Base-by-base conservation (phyloP, 805 yeast species). In the Kuraishia hungarica region DNA sequence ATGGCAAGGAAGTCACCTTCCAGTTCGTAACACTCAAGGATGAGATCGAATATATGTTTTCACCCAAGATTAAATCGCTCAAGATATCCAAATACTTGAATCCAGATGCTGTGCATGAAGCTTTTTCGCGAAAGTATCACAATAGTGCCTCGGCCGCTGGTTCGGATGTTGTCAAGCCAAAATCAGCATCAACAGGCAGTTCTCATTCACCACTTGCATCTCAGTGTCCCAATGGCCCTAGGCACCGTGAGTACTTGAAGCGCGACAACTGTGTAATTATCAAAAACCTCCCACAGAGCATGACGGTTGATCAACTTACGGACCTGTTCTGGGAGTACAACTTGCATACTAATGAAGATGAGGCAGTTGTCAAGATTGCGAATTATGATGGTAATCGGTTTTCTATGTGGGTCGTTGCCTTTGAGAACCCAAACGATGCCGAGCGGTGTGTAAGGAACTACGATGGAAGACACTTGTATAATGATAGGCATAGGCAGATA, bases 241-340 rank as follows among this genome's bases (percentile, higher is more conserved):
- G 43, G 17, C 43, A 10, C 11, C 43, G 43, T 35, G 43, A 35
- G 17, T 35, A 35, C n/a, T 58, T 67, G 2, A 55, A 63, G 71
- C 51, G 66, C 58, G 29, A 60, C 54, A 53, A 67, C 59, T 64
- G 80, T 71, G 66, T 69, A 59, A 55, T 74, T 1, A 75, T 81
- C 2, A 66, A 69, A 48, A 79, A 81, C 57, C 63, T 81, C 2
- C 87, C 87, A 0, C 64, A 70, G 39, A 75, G 74, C 3, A 59
- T 80, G 21, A 66, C 71, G 0, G 64, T 63, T n/a, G 61, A 60
- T 1, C 72, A 77, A 2, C 55, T 82, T 1, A 54, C 55, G 2
- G 63, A 64, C 29, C 60, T 63, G 56, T 65, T 82, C 0, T 81
- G 85, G 84, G 77, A 79, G 55, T 80, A 78, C 58, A 75, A 74